These are phyloP conservation scores for Rhynchospora pubera DNA, from an alignment of 176 grass and related monocot genomes.

Conservation along the genomic window DNA sequence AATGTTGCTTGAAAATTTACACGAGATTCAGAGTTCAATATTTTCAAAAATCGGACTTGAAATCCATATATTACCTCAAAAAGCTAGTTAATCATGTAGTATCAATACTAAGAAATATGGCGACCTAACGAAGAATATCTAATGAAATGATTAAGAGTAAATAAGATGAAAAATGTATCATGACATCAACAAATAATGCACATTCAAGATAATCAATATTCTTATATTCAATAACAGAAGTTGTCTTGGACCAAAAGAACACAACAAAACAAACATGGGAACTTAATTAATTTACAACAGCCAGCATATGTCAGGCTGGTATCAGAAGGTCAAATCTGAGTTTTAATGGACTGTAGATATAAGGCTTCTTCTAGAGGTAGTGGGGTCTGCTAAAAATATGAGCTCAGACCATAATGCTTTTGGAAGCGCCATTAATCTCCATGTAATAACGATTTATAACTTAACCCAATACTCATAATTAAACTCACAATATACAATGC, in stretches of 20 bases:
- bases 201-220: not conserved
- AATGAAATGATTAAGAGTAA: not conserved
- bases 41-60: not conserved
- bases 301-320: not conserved
- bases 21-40: not conserved
- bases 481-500: slow-evolving; percentile 5
- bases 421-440: not conserved
- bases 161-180: not conserved
- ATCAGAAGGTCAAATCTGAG: not conserved
- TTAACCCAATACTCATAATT: not conserved
- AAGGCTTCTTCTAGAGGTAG: not conserved
- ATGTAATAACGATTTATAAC: not conserved
- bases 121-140: not conserved
- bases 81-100: not conserved
- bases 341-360: not conserved
- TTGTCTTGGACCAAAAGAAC: not conserved
- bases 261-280: not conserved
- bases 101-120: not conserved
- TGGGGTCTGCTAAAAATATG: not conserved
- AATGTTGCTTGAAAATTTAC: not conserved
- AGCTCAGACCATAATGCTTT: not conserved
- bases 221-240: not conserved
- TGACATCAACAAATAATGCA: not conserved
- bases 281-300: too few relatives aligned
- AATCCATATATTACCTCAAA: not conserved